Conservation (phyloP, 139 green algal genomes). For the Mesotaenium endlicherianum region DNA sequence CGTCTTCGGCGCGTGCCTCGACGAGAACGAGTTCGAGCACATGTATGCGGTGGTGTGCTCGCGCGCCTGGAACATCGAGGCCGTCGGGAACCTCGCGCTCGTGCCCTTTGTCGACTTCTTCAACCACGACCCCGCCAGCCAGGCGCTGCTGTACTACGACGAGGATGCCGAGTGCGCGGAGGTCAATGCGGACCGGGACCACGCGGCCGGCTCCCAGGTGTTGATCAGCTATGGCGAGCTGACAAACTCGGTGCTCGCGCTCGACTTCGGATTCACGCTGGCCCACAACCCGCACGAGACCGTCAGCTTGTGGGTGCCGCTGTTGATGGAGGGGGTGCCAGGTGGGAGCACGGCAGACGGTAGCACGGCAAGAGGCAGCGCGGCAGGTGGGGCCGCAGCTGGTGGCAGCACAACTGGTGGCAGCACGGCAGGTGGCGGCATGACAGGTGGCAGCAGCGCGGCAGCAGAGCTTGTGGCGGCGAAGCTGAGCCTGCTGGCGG, state of each 20-base stretch:
- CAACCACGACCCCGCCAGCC: not conserved
- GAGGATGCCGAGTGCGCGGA: not conserved
- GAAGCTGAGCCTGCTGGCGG: too few species aligned
- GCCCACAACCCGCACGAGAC: not conserved
- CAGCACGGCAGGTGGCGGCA: too few species aligned
- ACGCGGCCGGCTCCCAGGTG: not conserved
- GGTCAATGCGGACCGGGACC: not conserved
- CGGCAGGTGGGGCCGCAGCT: too few species aligned
- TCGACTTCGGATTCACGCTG: constrained; percentile 5
- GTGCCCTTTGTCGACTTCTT: constrained; percentile 7
- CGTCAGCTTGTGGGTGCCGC: too few species aligned
- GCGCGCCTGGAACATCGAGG: not conserved
- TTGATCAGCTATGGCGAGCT: constrained; percentile 2
- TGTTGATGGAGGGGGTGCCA: too few species aligned
- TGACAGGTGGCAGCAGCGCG: too few species aligned
- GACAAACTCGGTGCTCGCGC: not conserved
- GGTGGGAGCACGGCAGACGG: too few species aligned
- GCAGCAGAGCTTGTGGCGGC: too few species aligned
- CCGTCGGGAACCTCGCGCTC: not conserved
- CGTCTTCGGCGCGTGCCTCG: not conserved
- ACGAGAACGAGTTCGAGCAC: not conserved
- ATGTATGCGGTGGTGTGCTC: constrained; percentile 4
- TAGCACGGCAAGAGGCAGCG: too few species aligned
- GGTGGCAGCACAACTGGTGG: too few species aligned
- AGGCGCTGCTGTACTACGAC: not conserved